These are phyloP conservation scores for Naumovozyma dairenensis DNA, from an alignment of 805 yeast species.

Conservation along the genomic window DNA sequence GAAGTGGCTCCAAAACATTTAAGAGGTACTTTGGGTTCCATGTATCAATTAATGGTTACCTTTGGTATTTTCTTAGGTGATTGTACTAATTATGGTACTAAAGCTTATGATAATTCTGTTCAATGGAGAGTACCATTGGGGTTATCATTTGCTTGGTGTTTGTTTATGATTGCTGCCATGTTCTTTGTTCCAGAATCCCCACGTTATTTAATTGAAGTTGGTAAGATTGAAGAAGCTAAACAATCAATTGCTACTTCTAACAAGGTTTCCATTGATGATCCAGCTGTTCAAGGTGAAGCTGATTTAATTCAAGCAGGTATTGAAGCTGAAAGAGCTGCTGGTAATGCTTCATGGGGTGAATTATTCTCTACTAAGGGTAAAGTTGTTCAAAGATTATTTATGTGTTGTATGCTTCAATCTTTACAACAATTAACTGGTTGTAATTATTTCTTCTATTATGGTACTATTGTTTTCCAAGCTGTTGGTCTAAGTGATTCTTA, in stretches of 20 bases:
- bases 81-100: slow-evolving; percentile 62
- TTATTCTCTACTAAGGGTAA: slow-evolving; percentile 58
- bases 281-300: slow-evolving; percentile 40
- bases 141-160: slow-evolving; percentile 39
- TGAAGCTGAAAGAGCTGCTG: slow-evolving; percentile 47
- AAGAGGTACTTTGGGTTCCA: slow-evolving; percentile 59
- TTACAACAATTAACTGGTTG: slow-evolving; percentile 56
- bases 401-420: slow-evolving; percentile 45
- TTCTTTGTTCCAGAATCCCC: slow-evolving; percentile 63
- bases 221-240: slow-evolving; percentile 45
- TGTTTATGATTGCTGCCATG: slow-evolving; percentile 30
- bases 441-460: slow-evolving; percentile 54
- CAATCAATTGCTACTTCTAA: slow-evolving; percentile 43
- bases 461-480: slow-evolving; percentile 48
- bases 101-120: slow-evolving; percentile 47
- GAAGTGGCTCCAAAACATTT: slow-evolving; percentile 64
- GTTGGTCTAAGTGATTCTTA: slow-evolving; percentile 47
- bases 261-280: slow-evolving; percentile 37
- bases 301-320: slow-evolving; percentile 44
- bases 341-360: slow-evolving; percentile 36
- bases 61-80: slow-evolving; percentile 67
- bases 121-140: slow-evolving; percentile 71
- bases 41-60: slow-evolving; percentile 60
- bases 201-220: slow-evolving; percentile 48
- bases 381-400: slow-evolving; percentile 33